These are phyloP conservation scores for Penicillium aurantiogriseum DNA, from an alignment of 2,329 filamentous ascomycete species.

Conservation along the genomic window DNA sequence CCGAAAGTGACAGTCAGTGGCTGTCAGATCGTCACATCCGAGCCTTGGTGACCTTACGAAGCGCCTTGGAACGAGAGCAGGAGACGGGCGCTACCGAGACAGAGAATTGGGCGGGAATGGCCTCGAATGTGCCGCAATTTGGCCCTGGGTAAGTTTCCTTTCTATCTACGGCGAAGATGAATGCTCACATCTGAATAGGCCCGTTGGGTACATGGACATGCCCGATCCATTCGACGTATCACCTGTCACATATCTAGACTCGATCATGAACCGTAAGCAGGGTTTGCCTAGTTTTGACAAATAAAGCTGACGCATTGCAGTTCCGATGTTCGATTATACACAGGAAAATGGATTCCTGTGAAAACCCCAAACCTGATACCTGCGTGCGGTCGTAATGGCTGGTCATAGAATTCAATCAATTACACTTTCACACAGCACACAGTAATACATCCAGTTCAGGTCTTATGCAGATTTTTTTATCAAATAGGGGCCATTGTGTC, in stretches of 20 bases:
- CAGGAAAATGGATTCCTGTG: neutral
- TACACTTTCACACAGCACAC: no score
- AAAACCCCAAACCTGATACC: neutral
- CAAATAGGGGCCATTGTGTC: neutral
- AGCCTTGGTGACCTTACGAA: constrained; percentile 28
- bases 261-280: constrained; percentile 30
- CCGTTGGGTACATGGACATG: constrained; percentile 15
- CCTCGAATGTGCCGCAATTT: neutral
- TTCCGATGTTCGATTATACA: neutral
- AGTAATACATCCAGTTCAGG: neutral
- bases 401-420: neutral
- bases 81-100: neutral
- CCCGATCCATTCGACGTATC: constrained; percentile 21
- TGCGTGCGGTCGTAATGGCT: neutral
- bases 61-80: constrained; percentile 14
- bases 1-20: constrained; percentile 28
- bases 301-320: neutral
- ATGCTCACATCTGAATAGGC: neutral
- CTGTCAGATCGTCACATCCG: constrained; percentile 31
- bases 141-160: constrained; percentile 13
- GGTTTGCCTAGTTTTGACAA: neutral
- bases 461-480: neutral
- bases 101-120: neutral
- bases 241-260: constrained; percentile 29
- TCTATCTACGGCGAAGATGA: neutral